phyloP scores from a whole-genome alignment of 345 rosid genomes.

The Arabis alpina region DNA sequence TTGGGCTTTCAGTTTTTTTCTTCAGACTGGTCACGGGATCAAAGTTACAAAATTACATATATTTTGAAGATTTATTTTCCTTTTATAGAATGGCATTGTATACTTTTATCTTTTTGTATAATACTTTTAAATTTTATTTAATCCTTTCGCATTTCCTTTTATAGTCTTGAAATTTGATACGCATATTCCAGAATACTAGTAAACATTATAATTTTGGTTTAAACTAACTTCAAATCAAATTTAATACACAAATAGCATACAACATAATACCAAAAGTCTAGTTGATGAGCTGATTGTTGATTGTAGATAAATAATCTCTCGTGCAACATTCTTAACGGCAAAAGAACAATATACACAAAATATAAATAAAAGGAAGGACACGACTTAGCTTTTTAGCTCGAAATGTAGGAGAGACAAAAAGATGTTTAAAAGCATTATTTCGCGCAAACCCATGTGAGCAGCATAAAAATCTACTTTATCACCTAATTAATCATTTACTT shows the following conservation, averaged over 20 bases:
- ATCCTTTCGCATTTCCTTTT: no score
- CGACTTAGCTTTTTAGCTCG: slow-evolving; percentile 46
- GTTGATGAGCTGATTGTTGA: not conserved
- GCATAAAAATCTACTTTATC: slow-evolving; percentile 46
- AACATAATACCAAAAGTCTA: slow-evolving; percentile 32
- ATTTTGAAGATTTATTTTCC: no score
- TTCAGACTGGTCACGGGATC: no score
- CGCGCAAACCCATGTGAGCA: slow-evolving; percentile 53
- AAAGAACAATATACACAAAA: slow-evolving; percentile 13
- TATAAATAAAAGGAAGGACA: slow-evolving; percentile 32
- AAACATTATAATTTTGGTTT: no score
- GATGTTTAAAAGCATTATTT: slow-evolving; percentile 44
- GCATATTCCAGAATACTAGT: no score
- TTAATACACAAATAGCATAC: no score
- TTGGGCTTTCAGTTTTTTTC: no score
- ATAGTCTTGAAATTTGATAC: no score
- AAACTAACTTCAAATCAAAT: no score
- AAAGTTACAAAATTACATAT: no score
- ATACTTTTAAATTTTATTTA: not conserved
- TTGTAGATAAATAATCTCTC: no score
- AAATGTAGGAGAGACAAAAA: slow-evolving; percentile 51
- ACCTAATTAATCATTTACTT: slow-evolving; percentile 43
- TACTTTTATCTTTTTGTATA: not conserved
- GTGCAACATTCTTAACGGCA: slow-evolving; percentile 16
- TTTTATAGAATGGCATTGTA: not conserved